Evolutionary conservation across 2,329 filamentous ascomycete species (phyloP), one percentile per base, ranked within the genome.

Genomic region (Decorospora gaudefroyi): DNA sequence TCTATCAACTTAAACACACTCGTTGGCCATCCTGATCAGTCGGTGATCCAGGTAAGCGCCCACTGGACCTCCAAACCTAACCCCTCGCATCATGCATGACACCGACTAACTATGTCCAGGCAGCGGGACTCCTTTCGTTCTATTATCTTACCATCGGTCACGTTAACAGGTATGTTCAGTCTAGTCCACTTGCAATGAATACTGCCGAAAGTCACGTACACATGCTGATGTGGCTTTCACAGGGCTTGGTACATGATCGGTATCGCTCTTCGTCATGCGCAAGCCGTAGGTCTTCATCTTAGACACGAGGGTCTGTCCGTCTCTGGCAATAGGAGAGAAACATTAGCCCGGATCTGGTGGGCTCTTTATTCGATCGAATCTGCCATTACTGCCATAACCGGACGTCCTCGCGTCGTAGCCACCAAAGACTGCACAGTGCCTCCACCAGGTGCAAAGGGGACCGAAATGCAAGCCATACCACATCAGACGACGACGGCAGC

Each of bases 161-260:
- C 26, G 62, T 70, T 11, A 71, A 64, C 49, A 65, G 68, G 70
- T 72, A 61, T 41, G 57, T 49, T n/a, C 6, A 5, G 15, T n/a
- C 18, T 17, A 3, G 10, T 22, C 11, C 7, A 22, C 31, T 21
- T 16, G n/a, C 11, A 21, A n/a, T 12, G 16, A 31, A 9, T 19
- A n/a, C n/a, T n/a, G n/a, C 11, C n/a, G 25, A 26, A 47, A 3
- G n/a, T n/a, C 51, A 51, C 12, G 59, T 25, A 12, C 8, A 13
- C 13, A 16, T 45, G 13, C 34, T 48, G 13, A 48, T 28, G 13
- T 16, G 10, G 15, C 23, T 30, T n/a, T 13, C 8, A 9, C 40
- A 73, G 71, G 23, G 64, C 71, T 2, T 73, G 67, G 66, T 45
- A 62, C 22, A 59, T 64, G 25, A 60, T 69, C 35, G 67, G 69